phyloP scores from a whole-genome alignment of 306 rosid genomes.

The Cicer bijugum region DNA sequence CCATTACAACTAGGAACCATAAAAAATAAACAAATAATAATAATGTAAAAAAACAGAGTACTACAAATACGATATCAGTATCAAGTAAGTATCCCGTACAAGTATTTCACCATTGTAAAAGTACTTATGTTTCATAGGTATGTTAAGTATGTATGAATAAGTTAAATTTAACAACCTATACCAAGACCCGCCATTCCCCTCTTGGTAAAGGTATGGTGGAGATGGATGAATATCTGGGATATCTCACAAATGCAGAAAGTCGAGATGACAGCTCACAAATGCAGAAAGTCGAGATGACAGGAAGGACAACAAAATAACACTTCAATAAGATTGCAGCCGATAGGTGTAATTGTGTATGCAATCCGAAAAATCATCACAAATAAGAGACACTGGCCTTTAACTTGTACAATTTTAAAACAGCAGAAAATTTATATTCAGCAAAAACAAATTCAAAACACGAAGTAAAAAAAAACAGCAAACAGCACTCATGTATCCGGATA shows the following conservation, averaged over 20 bases:
- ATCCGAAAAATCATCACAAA: conserved; percentile 3
- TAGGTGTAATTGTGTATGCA: conserved; percentile 6
- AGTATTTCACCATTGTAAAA: no score
- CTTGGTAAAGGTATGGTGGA: neutral
- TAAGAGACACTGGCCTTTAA: conserved; percentile 15
- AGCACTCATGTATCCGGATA: neutral
- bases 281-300: neutral
- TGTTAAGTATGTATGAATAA: no score
- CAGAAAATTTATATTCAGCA: neutral
- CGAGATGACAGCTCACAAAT: neutral
- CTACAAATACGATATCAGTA: no score
- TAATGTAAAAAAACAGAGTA: no score
- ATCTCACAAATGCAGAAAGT: neutral
- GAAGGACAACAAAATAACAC: neutral
- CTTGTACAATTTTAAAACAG: conserved; percentile 4
- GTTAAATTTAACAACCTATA: neutral
- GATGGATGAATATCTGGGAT: neutral
- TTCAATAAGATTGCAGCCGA: neutral
- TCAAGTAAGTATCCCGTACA: no score
- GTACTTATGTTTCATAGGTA: no score
- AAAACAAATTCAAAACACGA: conserved; percentile 6
- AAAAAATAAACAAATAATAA: no score
- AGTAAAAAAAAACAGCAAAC: neutral
- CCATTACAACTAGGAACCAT: no score
- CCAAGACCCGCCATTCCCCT: neutral